A percentile compares a stretch with the other conserved stretches of the same genome.
Evolutionary conservation across 2,329 filamentous ascomycete genomes (phyloP).

Genomic region (Fusarium graminum): DNA sequence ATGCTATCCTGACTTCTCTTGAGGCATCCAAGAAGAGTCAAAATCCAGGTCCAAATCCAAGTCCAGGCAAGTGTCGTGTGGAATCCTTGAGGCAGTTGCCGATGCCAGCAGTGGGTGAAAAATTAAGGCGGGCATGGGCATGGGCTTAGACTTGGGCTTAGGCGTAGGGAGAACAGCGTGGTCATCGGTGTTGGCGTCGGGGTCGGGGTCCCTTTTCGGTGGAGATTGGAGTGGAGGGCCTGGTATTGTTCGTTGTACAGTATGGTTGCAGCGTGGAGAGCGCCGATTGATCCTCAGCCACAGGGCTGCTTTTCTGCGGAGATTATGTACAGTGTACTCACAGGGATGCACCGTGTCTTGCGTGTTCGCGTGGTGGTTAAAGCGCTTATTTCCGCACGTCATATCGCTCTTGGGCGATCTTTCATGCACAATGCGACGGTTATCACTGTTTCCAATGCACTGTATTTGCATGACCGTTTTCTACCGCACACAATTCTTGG

Average conservation of each 20-base stretch:
- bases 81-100: constrained; percentile 44
- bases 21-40: constrained; percentile 35
- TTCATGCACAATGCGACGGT: constrained; percentile 7
- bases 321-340: constrained; percentile 6
- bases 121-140: constrained; percentile 47
- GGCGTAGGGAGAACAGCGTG: constrained; percentile 34
- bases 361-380: constrained; percentile 12
- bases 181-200: constrained; percentile 4
- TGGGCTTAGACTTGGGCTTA: constrained; percentile 32
- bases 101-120: constrained; percentile 47
- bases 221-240: constrained; percentile 17
- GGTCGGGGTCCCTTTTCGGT: constrained; percentile 16
- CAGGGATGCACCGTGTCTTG: constrained; percentile 1
- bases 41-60: constrained; percentile 21
- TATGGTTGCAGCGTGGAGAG: constrained; percentile 25
- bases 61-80: constrained; percentile 40
- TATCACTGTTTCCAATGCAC: constrained; percentile 22
- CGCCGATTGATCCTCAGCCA: constrained; percentile 18
- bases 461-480: constrained; percentile 25
- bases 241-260: constrained; percentile 17
- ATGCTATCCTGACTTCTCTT: constrained; percentile 36
- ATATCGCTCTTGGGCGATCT: constrained; percentile 13
- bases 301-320: constrained; percentile 12
- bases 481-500: background rate
- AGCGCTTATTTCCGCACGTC: constrained; percentile 4